Evolutionary conservation across 2,329 filamentous ascomycete genomes (phyloP).

Genomic region (Plectosphaerella plurivora): DNA sequence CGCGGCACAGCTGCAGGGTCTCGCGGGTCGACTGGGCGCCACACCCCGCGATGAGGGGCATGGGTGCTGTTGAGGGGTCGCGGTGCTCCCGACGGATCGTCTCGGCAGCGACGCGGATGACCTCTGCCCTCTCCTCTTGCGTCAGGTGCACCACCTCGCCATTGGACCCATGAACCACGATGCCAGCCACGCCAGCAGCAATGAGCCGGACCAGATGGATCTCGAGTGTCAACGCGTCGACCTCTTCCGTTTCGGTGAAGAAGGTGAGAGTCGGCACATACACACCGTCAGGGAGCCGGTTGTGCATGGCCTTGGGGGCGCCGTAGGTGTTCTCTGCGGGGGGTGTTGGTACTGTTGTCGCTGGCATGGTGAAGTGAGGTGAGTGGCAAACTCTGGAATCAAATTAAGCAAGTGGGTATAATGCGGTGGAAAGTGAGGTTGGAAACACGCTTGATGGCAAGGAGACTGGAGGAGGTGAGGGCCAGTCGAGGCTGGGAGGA

Average conservation of each 20-base stretch:
- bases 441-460: too few relatives aligned
- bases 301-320: constrained; percentile 4
- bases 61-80: constrained; percentile 38
- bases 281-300: constrained; percentile 19
- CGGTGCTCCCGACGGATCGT: constrained; percentile 60
- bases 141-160: constrained; percentile 70
- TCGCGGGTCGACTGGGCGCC: constrained; percentile 65
- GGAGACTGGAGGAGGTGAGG: too few relatives aligned
- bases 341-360: neutral
- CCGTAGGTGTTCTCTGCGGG: constrained; percentile 2
- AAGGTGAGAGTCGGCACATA: constrained; percentile 33
- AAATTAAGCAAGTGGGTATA: too few relatives aligned
- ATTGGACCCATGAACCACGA: constrained; percentile 68
- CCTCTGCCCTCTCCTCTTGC: constrained; percentile 61
- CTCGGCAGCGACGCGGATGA: constrained; percentile 65
- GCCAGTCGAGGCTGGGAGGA: too few relatives aligned
- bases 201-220: constrained; percentile 30
- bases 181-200: constrained; percentile 58
- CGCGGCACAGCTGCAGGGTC: constrained; percentile 60
- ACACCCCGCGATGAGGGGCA: constrained; percentile 68
- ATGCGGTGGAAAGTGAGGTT: too few relatives aligned
- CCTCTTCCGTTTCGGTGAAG: constrained; percentile 27
- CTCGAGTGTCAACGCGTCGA: constrained; percentile 25
- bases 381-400: too few relatives aligned
- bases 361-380: constrained; percentile 1